Base-by-base conservation (phyloP, 2,329 filamentous ascomycete species). In the Colletotrichum sp. region DNA sequence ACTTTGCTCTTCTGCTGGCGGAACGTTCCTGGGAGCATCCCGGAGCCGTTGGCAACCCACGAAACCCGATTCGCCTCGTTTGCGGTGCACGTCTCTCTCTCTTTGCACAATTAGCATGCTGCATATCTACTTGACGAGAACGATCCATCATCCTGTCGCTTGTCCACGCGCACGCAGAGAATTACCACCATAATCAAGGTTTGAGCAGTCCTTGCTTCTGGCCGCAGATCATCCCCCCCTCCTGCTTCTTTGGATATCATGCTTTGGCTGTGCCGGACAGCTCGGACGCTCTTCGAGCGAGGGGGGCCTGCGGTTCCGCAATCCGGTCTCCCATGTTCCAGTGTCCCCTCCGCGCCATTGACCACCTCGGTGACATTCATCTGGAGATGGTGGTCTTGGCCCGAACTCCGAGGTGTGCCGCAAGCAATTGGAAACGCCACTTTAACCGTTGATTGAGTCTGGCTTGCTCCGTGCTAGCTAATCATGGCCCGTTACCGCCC, bases 161-260 rank as follows among this genome's bases (percentile, higher is more conserved):
- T 33, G 5, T 31, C 18, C 38, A 47, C 27, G 38, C 15, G 43
- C 16, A 24, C 18, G 33, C 27, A 61, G 15, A 18, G 5, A 21
- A 24, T 33, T 16, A 51, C 21, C 34, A 51, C 34, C 36, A 16
- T 33, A 64, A 54, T 59, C 21, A 72, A 72, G 59, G 65, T 69
- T 72, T 58, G 57, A 33, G 21, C 47, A 65, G 58, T 54, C 51
- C 36, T 36, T 61, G 62, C 34, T 16, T 64, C 27, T 58, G 34
- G 66, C 58, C 66, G 33, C 66, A 64, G 70, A 72, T 72, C 66
- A 54, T 54, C 66, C 43, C 24, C 34, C 38, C 33, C 24, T 62
- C 33, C n/a, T 33, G 24, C 36, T 73, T 55, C 54, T 55, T 61
- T 66, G 43, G 27, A 51, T 12, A 43, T 31, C 51, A 61, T 33